Percentiles rank a stretch among this genome's conserved stretches.
Evolutionary conservation across 106 monocot genomes (phyloP).

Genomic region (Dendrobium huoshanense): DNA sequence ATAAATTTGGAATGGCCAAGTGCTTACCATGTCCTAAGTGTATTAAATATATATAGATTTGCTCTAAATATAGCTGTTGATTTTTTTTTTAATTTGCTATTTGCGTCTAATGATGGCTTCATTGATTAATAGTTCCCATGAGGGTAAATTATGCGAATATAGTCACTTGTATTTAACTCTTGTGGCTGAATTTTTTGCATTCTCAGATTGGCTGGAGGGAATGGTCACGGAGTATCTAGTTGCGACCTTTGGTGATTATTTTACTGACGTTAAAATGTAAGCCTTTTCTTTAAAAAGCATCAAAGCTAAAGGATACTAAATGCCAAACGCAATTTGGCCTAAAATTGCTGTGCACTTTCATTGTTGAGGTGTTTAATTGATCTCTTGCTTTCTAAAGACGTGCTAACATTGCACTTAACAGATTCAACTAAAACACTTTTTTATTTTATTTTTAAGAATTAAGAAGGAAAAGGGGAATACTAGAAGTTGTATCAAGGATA

Average conservation of each 20-base stretch:
- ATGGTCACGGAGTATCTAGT: conserved; percentile 71
- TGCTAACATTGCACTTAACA: not conserved
- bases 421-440: not conserved
- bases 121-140: not conserved
- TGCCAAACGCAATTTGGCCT: not conserved
- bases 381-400: not conserved
- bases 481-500: no score
- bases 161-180: not conserved
- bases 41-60: no score
- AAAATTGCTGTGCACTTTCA: not conserved
- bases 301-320: not conserved
- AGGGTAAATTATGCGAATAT: not conserved
- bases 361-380: conserved; percentile 4
- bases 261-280: conserved; percentile 94
- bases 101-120: not conserved
- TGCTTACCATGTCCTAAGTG: no score
- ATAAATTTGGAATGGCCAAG: no score
- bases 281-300: conserved; percentile 7
- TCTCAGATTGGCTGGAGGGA: conserved; percentile 70
- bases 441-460: not conserved
- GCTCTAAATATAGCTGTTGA: not conserved
- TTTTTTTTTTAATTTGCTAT: not conserved
- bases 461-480: no score
- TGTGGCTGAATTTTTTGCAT: not conserved
- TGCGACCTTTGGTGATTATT: conserved; percentile 87